Evolutionary conservation across 192 early-diverging fungal species (phyloP).

Genomic region (Coemansia guatemalensis): DNA sequence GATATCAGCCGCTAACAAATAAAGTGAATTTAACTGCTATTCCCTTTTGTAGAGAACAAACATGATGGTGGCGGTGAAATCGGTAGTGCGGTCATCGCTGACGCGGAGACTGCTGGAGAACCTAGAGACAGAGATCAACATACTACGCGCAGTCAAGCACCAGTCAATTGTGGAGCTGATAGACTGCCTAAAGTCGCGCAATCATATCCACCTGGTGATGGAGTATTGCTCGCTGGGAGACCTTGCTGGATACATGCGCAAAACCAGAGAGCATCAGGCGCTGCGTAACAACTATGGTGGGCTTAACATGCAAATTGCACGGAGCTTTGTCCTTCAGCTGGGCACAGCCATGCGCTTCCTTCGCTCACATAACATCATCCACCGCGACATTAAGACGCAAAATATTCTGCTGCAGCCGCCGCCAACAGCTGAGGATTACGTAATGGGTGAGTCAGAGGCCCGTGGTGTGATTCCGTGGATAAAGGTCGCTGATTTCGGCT

Average conservation of each 20-base stretch:
- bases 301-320: slow-evolving; percentile 73
- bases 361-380: slow-evolving; percentile 82
- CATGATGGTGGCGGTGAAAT: slow-evolving; percentile 84
- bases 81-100: slow-evolving; percentile 82
- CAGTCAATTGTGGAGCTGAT: slow-evolving; percentile 84
- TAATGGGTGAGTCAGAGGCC: slow-evolving; percentile 44
- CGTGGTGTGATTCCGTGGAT: slow-evolving; percentile 60
- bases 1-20: too few species aligned
- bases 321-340: slow-evolving; percentile 82
- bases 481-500: slow-evolving; percentile 98
- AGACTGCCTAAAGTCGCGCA: slow-evolving; percentile 89
- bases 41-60: slow-evolving; percentile 49
- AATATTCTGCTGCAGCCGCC: slow-evolving; percentile 80
- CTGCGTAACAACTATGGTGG: slow-evolving; percentile 70
- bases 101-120: slow-evolving; percentile 91
- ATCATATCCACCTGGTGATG: slow-evolving; percentile 96
- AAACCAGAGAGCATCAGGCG: slow-evolving; percentile 54
- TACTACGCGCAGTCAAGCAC: slow-evolving; percentile 84
- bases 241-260: slow-evolving; percentile 85
- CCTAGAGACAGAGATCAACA: slow-evolving; percentile 93
- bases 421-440: slow-evolving; percentile 38
- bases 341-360: slow-evolving; percentile 85
- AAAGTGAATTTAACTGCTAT: background rate
- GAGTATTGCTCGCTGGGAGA: slow-evolving; percentile 97
- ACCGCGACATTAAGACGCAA: slow-evolving; percentile 98